Percentiles rank a stretch among this genome's conserved stretches.
Evolutionary conservation across 352 stramenopile genomes (phyloP).

Genomic region (Pythium apleroticum): DNA sequence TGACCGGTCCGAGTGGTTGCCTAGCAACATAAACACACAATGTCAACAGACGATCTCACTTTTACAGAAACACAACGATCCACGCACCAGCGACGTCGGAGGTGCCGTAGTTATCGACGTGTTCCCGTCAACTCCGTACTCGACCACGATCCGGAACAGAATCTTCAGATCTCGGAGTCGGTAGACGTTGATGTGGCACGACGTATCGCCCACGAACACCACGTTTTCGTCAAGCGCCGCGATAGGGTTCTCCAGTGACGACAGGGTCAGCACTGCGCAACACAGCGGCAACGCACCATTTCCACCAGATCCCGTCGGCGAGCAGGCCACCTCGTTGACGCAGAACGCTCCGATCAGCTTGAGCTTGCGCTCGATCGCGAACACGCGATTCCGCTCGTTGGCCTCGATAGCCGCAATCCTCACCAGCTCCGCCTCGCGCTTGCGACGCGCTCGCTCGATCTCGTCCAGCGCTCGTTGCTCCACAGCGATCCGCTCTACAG

Average conservation of each 20-base stretch:
- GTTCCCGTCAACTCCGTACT: constrained; percentile 1
- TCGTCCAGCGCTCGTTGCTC: constrained; percentile 39
- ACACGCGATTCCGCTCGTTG: constrained; percentile 33
- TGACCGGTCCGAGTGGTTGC: constrained; percentile 22
- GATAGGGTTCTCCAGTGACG: constrained; percentile 21
- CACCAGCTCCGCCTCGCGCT: constrained; percentile 34
- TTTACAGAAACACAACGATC: background rate
- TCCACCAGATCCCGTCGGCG: background rate
- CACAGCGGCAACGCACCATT: constrained; percentile 19
- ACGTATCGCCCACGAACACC: constrained; percentile 40
- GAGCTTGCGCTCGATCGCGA: constrained; percentile 45
- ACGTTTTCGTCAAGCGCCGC: constrained; percentile 30
- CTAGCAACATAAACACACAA: too few relatives aligned
- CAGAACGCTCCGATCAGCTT: constrained; percentile 53
- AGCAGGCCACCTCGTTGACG: constrained; percentile 34
- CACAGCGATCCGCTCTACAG: constrained; percentile 38
- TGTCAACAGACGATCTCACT: too few relatives aligned
- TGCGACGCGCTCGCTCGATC: constrained; percentile 27
- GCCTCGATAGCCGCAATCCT: constrained; percentile 46
- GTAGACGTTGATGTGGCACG: constrained; percentile 33
- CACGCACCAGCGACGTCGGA: constrained; percentile 6
- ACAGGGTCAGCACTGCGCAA: constrained; percentile 21
- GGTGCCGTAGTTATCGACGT: background rate
- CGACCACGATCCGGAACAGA: constrained; percentile 15
- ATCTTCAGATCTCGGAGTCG: constrained; percentile 28